Evolutionary conservation across 306 rosid species (phyloP).

Genomic region (Vigna angularis): DNA sequence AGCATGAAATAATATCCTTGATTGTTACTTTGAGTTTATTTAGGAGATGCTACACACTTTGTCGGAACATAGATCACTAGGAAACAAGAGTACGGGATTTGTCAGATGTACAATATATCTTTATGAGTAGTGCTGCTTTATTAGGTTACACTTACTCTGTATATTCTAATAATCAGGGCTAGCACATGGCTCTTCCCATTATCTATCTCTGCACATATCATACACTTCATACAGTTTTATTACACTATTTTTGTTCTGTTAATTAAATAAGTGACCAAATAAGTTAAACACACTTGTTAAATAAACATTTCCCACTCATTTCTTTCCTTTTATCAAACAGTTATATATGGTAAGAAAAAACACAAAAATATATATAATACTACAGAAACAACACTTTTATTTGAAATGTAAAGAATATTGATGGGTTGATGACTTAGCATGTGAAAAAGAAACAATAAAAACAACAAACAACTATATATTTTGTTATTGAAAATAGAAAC

Average conservation of each 20-base stretch:
- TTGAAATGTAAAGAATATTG: background rate
- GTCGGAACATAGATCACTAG: slow-evolving; percentile 1
- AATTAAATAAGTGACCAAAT: background rate
- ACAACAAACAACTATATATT: slow-evolving; percentile 1
- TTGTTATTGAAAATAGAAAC: slow-evolving; percentile 2
- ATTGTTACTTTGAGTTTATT: background rate
- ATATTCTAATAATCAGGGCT: background rate
- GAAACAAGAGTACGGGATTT: slow-evolving; percentile 10
- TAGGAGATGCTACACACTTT: background rate
- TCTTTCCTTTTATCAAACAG: background rate
- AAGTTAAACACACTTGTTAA: background rate
- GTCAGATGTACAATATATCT: slow-evolving; percentile 2
- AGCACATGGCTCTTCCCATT: background rate
- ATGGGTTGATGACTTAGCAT: slow-evolving; percentile 13
- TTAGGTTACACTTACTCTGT: slow-evolving; percentile 1
- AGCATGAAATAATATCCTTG: background rate
- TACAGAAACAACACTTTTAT: background rate
- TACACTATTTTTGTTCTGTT: no score
- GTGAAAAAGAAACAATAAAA: background rate
- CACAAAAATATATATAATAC: background rate
- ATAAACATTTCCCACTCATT: background rate
- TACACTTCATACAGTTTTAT: no score
- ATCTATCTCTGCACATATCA: no score
- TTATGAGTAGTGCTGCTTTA: slow-evolving; percentile 9
- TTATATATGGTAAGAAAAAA: background rate